phyloP scores from a whole-genome alignment of 345 rosid species.

The Lepidium aucheri region DNA sequence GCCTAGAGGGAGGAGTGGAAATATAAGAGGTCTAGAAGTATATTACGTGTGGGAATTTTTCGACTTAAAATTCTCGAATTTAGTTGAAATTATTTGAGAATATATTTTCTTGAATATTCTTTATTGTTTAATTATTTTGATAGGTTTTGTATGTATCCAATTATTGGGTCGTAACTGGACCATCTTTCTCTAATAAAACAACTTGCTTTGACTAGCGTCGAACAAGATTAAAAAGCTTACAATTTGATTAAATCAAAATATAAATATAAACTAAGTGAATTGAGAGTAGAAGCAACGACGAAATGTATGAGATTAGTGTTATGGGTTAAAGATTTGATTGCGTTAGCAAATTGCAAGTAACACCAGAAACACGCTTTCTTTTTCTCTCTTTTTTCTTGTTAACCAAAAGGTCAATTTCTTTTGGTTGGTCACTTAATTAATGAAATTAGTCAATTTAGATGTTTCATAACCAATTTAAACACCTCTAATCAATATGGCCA shows the following conservation, averaged over 20 bases:
- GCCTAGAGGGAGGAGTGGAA: background rate
- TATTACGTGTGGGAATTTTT: conserved; percentile 23
- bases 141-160: conserved; percentile 11
- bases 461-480: background rate
- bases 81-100: conserved; percentile 7
- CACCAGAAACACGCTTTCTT: conserved; percentile 13
- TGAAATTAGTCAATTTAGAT: conserved; percentile 5
- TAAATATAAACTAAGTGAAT: background rate
- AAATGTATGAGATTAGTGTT: conserved; percentile 14
- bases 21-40: conserved; percentile 1
- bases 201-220: background rate
- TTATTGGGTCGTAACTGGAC: conserved; percentile 4
- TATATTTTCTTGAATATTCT: background rate
- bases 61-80: conserved; percentile 13
- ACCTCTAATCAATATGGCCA: too few species aligned
- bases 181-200: conserved; percentile 18
- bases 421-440: conserved; percentile 25
- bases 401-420: conserved; percentile 19
- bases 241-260: background rate
- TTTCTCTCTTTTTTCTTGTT: background rate
- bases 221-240: background rate
- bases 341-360: conserved; percentile 24
- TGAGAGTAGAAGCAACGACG: conserved; percentile 20
- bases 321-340: conserved; percentile 26
- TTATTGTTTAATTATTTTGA: background rate